Conservation (phyloP, 2,329 filamentous ascomycete species). For the Colletotrichum limetticola region DNA sequence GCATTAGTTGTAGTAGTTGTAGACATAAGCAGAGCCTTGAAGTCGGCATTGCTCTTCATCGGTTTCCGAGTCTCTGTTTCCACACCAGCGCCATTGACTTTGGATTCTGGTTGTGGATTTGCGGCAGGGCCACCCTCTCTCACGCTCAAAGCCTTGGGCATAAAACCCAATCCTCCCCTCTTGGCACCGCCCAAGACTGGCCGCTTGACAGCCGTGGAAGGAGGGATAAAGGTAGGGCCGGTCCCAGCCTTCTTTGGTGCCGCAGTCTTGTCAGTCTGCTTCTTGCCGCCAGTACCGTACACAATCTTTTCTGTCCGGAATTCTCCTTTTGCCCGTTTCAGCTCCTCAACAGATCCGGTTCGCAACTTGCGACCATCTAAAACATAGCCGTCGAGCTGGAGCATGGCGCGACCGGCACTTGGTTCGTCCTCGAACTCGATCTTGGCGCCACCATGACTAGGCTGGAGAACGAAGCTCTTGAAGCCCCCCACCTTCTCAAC, state of each 20-base stretch:
- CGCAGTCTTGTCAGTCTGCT: slow-evolving; percentile 37
- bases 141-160: slow-evolving; percentile 40
- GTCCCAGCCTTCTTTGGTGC: slow-evolving; percentile 40
- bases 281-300: slow-evolving; percentile 44
- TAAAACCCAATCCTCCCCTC: slow-evolving; percentile 57
- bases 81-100: slow-evolving; percentile 42
- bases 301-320: slow-evolving; percentile 54
- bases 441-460: slow-evolving; percentile 85
- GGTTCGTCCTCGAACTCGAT: slow-evolving; percentile 81
- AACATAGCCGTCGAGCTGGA: slow-evolving; percentile 66
- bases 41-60: slow-evolving; percentile 67
- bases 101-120: slow-evolving; percentile 25
- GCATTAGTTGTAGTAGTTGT: slow-evolving; percentile 9
- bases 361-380: slow-evolving; percentile 65
- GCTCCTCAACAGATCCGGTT: slow-evolving; percentile 64
- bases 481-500: slow-evolving; percentile 78
- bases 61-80: slow-evolving; percentile 39
- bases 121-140: slow-evolving; percentile 5
- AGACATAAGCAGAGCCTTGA: slow-evolving; percentile 62
- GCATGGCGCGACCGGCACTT: slow-evolving; percentile 77
- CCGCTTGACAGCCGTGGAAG: slow-evolving; percentile 54
- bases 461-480: slow-evolving; percentile 81
- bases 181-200: slow-evolving; percentile 54
- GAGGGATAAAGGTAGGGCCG: slow-evolving; percentile 53
- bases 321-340: slow-evolving; percentile 63